Conservation (phyloP, 345 rosid species). For the Anastatica hierochuntica region DNA sequence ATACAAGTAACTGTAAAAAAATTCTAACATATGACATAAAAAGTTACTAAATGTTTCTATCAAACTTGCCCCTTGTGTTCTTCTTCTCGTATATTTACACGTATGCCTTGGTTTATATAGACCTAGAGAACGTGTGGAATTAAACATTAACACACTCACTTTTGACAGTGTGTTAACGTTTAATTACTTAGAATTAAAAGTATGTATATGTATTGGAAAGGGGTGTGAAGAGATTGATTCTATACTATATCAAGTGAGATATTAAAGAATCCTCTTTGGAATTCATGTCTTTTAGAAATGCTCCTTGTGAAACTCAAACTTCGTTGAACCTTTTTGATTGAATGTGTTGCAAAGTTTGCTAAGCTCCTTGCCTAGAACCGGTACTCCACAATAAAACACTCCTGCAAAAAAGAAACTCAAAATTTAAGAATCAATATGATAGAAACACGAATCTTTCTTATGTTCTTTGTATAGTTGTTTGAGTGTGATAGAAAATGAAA, state of each 20-base stretch:
- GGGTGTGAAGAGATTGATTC: neutral
- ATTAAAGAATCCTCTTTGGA: conserved; percentile 20
- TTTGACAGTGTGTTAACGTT: conserved; percentile 25
- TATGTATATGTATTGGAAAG: neutral
- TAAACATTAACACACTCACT: conserved; percentile 28
- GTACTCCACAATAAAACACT: conserved; percentile 97
- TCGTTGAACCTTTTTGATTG: conserved; percentile 88
- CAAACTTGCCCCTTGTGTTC: neutral
- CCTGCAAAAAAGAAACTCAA: conserved; percentile 32
- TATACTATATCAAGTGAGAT: conserved; percentile 14
- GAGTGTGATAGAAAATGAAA: conserved; percentile 10
- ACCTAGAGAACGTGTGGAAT: conserved; percentile 16
- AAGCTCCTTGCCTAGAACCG: conserved; percentile 83
- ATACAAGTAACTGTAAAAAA: conserved; percentile 2
- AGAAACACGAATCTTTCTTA: no score
- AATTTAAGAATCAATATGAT: neutral
- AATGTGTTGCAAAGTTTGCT: conserved; percentile 82
- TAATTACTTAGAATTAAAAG: neutral
- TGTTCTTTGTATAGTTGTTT: no score
- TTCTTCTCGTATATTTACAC: conserved; percentile 21
- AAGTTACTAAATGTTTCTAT: conserved; percentile 4
- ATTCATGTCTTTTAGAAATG: conserved; percentile 55
- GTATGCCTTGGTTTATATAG: conserved; percentile 17
- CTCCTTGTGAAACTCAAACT: conserved; percentile 96
- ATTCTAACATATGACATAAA: neutral